These are phyloP conservation scores for Chaetomiaceae sp. DNA, from an alignment of 2,329 filamentous ascomycete genomes.

Conservation along the genomic window DNA sequence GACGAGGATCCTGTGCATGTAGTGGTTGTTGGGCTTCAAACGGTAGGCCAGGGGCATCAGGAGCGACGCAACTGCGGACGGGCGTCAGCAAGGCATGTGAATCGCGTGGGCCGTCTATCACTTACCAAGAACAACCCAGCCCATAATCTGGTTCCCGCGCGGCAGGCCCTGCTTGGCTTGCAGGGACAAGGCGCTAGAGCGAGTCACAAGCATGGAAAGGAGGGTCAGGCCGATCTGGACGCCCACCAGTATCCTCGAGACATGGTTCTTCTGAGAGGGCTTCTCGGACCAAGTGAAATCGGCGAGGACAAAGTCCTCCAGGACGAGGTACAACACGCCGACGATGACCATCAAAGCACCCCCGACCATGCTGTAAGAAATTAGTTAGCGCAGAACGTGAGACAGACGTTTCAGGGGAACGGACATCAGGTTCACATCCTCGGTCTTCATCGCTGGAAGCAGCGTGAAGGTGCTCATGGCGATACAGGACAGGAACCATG, in stretches of 20 bases:
- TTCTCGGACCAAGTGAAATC: constrained; percentile 37
- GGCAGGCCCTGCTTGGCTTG: constrained; percentile 83
- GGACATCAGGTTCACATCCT: constrained; percentile 71
- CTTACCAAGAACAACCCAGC: constrained; percentile 53
- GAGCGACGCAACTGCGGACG: constrained; percentile 63
- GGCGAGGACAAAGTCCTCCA: constrained; percentile 60
- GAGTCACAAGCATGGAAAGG: constrained; percentile 79
- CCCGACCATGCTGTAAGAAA: constrained; percentile 58
- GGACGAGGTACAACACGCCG: constrained; percentile 72
- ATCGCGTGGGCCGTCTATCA: background rate
- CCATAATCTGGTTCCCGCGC: constrained; percentile 79
- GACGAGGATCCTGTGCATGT: constrained; percentile 81
- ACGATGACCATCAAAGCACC: constrained; percentile 72
- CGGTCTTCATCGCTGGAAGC: constrained; percentile 78
- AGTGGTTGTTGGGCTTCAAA: constrained; percentile 75
- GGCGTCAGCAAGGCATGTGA: constrained; percentile 19
- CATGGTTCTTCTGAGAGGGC: constrained; percentile 32
- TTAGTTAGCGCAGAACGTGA: constrained; percentile 19
- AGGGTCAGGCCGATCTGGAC: constrained; percentile 73
- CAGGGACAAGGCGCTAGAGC: constrained; percentile 77
- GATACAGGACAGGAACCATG: constrained; percentile 73
- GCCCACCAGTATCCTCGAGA: constrained; percentile 59
- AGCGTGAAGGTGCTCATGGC: constrained; percentile 90
- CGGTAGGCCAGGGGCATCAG: constrained; percentile 77
- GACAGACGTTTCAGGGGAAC: constrained; percentile 26